phyloP scores from a whole-genome alignment of 495 filamentous ascomycete genomes.

The Lentithecium fluviatile region DNA sequence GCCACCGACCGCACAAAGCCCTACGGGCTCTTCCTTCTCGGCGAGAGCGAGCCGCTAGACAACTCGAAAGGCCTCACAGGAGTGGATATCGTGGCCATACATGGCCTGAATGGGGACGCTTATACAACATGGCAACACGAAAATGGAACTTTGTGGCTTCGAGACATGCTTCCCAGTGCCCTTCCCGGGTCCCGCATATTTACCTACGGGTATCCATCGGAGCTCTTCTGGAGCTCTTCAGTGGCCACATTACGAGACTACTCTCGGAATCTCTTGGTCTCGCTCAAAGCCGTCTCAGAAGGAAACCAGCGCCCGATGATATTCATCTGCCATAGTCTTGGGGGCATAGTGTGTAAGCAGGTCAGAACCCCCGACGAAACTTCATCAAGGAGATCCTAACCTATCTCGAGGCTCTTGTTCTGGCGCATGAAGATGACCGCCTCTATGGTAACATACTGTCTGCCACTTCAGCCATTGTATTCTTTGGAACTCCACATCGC shows the following conservation, averaged over 20 bases:
- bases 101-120: constrained; percentile 30
- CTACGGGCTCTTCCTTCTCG: constrained; percentile 3
- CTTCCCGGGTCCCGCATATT: constrained; percentile 29
- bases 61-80: background rate
- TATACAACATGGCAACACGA: constrained; percentile 29
- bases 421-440: constrained; percentile 8
- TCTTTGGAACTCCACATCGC: constrained; percentile 33
- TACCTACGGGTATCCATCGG: constrained; percentile 31
- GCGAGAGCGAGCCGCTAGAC: background rate
- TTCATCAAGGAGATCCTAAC: constrained; percentile 7
- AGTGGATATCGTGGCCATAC: constrained; percentile 35
- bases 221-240: constrained; percentile 25
- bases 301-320: constrained; percentile 35
- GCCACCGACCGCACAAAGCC: constrained; percentile 1
- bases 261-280: constrained; percentile 10
- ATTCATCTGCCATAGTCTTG: constrained; percentile 35
- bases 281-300: no score
- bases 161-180: constrained; percentile 23
- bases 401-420: constrained; percentile 13
- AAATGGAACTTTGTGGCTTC: constrained; percentile 34
- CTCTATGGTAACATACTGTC: constrained; percentile 11
- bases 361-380: constrained; percentile 12
- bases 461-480: constrained; percentile 21
- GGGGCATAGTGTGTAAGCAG: constrained; percentile 36
- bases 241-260: constrained; percentile 20